phyloP scores from a whole-genome alignment of 1,284 basidiomycete genomes.

The Trametes hirsuta region DNA sequence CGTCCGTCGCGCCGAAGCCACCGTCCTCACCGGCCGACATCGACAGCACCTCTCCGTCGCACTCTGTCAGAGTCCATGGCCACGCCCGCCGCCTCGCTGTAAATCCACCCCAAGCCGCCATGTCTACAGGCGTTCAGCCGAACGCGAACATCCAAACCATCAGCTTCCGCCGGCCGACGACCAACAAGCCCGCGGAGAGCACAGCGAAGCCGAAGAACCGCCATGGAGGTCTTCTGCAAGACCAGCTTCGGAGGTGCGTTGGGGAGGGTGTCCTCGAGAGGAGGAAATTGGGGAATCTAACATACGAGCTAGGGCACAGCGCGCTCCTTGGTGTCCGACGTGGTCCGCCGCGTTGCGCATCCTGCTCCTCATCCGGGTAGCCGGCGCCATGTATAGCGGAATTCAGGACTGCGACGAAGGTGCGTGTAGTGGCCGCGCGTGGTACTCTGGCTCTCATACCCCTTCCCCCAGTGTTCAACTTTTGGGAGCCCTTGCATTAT shows the following conservation, averaged over 20 bases:
- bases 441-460: too few species aligned
- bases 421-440: conserved; percentile 36
- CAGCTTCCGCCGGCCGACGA: conserved; percentile 55
- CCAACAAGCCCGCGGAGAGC: conserved; percentile 27
- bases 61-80: conserved; percentile 2
- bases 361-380: conserved; percentile 80
- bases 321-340: conserved; percentile 81
- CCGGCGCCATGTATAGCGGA: conserved; percentile 95
- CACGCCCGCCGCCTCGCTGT: not conserved
- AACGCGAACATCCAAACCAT: conserved; percentile 49
- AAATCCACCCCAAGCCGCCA: conserved; percentile 4
- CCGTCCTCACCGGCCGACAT: conserved; percentile 6
- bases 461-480: conserved; percentile 82
- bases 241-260: conserved; percentile 69
- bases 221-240: conserved; percentile 74
- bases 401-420: conserved; percentile 98
- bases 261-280: not conserved
- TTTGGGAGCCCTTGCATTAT: conserved; percentile 98
- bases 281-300: not conserved
- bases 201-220: conserved; percentile 41
- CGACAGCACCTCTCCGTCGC: not conserved
- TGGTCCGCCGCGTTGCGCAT: conserved; percentile 85
- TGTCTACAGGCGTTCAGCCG: conserved; percentile 27
- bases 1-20: conserved; percentile 2
- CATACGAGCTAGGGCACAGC: conserved; percentile 52